Evolutionary conservation across 169 alveolate genomes (phyloP).

Genomic region (Plasmodium coatneyi): DNA sequence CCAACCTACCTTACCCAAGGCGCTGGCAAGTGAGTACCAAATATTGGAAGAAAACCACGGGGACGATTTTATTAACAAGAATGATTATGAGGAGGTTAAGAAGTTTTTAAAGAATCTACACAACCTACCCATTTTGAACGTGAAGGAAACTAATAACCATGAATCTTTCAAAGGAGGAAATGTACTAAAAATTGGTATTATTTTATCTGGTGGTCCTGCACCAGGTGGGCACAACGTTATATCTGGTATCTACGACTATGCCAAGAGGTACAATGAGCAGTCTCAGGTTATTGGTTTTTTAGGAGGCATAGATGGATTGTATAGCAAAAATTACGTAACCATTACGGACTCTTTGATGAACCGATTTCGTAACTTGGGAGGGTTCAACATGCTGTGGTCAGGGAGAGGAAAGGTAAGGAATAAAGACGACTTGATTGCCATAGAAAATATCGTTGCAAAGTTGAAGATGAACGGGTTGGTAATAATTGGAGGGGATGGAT

Average conservation of each 20-base stretch:
- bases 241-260: slow-evolving; percentile 96
- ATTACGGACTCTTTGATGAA: slow-evolving; percentile 93
- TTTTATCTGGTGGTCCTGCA: slow-evolving; percentile 99
- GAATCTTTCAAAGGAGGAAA: slow-evolving; percentile 76
- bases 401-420: slow-evolving; percentile 98
- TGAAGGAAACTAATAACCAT: slow-evolving; percentile 67
- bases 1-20: slow-evolving; percentile 78
- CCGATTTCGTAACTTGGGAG: slow-evolving; percentile 96
- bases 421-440: slow-evolving; percentile 92
- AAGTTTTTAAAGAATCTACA: slow-evolving; percentile 69
- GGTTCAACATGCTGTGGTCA: slow-evolving; percentile 98
- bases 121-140: slow-evolving; percentile 73
- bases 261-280: slow-evolving; percentile 90
- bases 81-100: slow-evolving; percentile 75
- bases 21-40: slow-evolving; percentile 75
- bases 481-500: slow-evolving; percentile 99
- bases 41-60: slow-evolving; percentile 75
- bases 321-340: slow-evolving; percentile 93
- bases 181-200: slow-evolving; percentile 92
- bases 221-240: slow-evolving; percentile 99
- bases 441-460: slow-evolving; percentile 87
- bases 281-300: slow-evolving; percentile 94
- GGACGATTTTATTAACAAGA: slow-evolving; percentile 76
- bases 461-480: slow-evolving; percentile 97
- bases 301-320: slow-evolving; percentile 96